Evolutionary conservation across 148 eudicot genomes (phyloP), one percentile per base, ranked within the genome.

Genomic region (Agrostemma githago): DNA sequence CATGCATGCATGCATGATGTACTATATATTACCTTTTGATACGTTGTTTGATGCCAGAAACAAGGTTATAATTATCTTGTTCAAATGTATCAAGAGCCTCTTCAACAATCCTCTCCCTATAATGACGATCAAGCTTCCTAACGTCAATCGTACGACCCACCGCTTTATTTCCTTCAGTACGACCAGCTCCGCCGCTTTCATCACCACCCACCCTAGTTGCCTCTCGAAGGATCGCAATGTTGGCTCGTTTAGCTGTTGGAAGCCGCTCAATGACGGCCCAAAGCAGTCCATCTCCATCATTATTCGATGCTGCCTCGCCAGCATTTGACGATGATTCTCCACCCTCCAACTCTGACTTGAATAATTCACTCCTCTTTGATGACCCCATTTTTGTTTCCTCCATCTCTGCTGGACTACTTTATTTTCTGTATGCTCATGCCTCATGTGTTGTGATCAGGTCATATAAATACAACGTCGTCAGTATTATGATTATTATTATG

Each of bases 191-290:
- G 0, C 68, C 10, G 0, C 66, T 72, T 19, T 79, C 51, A 5
- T 39, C 80, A 14, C 79, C 21, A 5, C 74, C 74, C 14, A 83
- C 72, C 38, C 21, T 21, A 72, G 64, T 14, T 56, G 15, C 82
- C 80, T 11, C 82, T 78, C 34, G 34, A 17, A 93, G 21, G 15
- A 93, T 34, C 3, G 92, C 97, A 43, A 72, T 43, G 38, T 87
- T 89, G 7, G 81, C 16, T 14, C 83, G 82, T 69, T 85, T 85
- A 62, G 62, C 62, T 7, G 89, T 81, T 63, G 97, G 98, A 44
- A 93, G 70, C 17, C 92, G 81, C 78, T 82, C 90, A 4, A 91
- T 20, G 4, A 92, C 95, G 51, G 95, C 92, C 98, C 95, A 91
- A 4, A 77, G 43, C 0, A 93, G 82, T 76, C 88, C 98, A 3